Evolutionary conservation across 805 yeast genomes (phyloP).

Genomic region (Suhomyces vadensis): DNA sequence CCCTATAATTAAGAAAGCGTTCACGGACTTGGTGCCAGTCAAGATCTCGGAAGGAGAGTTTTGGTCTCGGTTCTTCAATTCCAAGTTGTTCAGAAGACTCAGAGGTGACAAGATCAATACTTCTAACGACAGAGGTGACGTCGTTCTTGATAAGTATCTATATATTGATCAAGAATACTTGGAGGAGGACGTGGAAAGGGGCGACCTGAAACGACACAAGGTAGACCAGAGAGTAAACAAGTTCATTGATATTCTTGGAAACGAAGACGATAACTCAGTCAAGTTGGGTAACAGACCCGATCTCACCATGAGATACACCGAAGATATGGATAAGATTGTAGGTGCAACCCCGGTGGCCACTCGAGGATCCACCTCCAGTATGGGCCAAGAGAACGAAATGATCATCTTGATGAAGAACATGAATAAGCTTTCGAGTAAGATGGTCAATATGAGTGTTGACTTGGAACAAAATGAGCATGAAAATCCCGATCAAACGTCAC

Average conservation of each 20-base stretch:
- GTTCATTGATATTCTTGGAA: slow-evolving; percentile 77
- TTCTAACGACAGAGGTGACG: slow-evolving; percentile 77
- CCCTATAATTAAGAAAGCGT: slow-evolving; percentile 88
- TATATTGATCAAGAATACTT: slow-evolving; percentile 61
- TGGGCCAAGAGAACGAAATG: slow-evolving; percentile 54
- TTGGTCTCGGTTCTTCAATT: slow-evolving; percentile 94
- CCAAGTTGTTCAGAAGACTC: slow-evolving; percentile 80
- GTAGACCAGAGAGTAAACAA: slow-evolving; percentile 55
- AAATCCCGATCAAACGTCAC: no score
- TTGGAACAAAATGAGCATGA: slow-evolving; percentile 33
- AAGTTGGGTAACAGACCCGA: slow-evolving; percentile 81
- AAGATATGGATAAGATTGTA: slow-evolving; percentile 26
- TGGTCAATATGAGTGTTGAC: slow-evolving; percentile 49
- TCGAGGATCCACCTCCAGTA: slow-evolving; percentile 6
- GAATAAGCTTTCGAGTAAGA: slow-evolving; percentile 82
- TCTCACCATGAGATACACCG: slow-evolving; percentile 75
- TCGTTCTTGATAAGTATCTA: slow-evolving; percentile 80
- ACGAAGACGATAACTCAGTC: slow-evolving; percentile 76
- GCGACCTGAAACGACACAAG: slow-evolving; percentile 25
- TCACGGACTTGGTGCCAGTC: slow-evolving; percentile 81
- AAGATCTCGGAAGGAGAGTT: slow-evolving; percentile 86
- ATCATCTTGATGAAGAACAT: slow-evolving; percentile 79
- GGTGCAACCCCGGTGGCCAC: background rate
- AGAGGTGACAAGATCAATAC: slow-evolving; percentile 82
- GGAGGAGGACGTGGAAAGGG: slow-evolving; percentile 38